Evolutionary conservation across 305 asterid genomes (phyloP).

Genomic region (Striga hermonthica): DNA sequence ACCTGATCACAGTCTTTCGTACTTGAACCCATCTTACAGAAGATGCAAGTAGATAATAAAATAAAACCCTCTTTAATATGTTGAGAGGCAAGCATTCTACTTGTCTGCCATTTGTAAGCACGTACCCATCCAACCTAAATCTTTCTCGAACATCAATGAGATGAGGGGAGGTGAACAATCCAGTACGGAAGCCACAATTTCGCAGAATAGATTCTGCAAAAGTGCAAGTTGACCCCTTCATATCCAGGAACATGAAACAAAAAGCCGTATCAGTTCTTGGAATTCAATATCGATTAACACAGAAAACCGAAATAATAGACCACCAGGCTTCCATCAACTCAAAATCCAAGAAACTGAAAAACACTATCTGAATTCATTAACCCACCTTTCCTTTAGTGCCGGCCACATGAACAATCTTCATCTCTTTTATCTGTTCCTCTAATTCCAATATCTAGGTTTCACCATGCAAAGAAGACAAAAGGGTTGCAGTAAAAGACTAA

Average conservation of each 20-base stretch:
- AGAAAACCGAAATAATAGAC: conserved; percentile 7
- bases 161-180: conserved; percentile 96
- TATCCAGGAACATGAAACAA: conserved; percentile 32
- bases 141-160: conserved; percentile 95
- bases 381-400: conserved; percentile 96
- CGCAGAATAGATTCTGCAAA: conserved; percentile 82
- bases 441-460: conserved; percentile 63
- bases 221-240: conserved; percentile 92
- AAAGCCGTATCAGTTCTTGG: conserved; percentile 32
- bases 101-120: conserved; percentile 13
- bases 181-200: conserved; percentile 80
- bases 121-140: conserved; percentile 81
- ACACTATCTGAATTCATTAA: conserved; percentile 1
- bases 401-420: conserved; percentile 93
- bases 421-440: conserved; percentile 77
- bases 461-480: conserved; percentile 23
- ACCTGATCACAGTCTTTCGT: conserved; percentile 23
- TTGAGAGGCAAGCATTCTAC: conserved; percentile 12
- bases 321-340: conserved; percentile 7
- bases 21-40: conserved; percentile 28
- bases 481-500: conserved; percentile 13
- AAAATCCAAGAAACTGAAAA: conserved; percentile 16
- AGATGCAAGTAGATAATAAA: conserved; percentile 3
- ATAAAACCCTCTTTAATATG: conserved; percentile 22
- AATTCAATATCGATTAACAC: conserved; percentile 12